Evolutionary conservation across 768 basidiomycete species (phyloP).

Genomic region (Cubamyces sp.): DNA sequence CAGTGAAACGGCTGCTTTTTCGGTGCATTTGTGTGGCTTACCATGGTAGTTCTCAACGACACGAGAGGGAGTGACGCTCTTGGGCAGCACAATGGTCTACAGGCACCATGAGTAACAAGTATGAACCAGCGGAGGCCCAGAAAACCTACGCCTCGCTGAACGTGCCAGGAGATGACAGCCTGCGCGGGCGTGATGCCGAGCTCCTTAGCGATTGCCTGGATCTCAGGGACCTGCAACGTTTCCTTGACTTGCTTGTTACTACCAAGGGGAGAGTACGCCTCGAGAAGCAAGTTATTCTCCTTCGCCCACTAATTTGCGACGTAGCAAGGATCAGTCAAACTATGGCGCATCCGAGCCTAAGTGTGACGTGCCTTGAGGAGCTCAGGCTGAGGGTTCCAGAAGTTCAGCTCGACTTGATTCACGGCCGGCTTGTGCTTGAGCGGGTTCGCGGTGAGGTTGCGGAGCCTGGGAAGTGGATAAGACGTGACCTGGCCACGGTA

Average conservation of each 20-base stretch:
- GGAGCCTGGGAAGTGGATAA: constrained; percentile 40
- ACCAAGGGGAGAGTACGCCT: constrained; percentile 81
- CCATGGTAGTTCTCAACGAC: constrained; percentile 73
- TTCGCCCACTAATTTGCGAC: constrained; percentile 61
- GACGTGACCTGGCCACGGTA: neutral
- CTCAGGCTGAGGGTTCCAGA: constrained; percentile 77
- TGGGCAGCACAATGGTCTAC: constrained; percentile 74
- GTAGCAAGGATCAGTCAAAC: neutral
- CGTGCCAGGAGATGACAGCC: constrained; percentile 75
- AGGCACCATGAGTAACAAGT: neutral
- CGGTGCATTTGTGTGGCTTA: constrained; percentile 30
- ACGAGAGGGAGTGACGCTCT: constrained; percentile 72
- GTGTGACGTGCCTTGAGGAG: constrained; percentile 54
- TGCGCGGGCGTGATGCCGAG: constrained; percentile 76
- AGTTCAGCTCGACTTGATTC: constrained; percentile 82
- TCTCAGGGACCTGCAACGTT: constrained; percentile 61
- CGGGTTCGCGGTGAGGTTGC: constrained; percentile 65
- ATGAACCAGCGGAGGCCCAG: neutral
- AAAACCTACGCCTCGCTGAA: constrained; percentile 68
- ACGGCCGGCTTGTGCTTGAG: constrained; percentile 66
- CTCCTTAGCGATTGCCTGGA: constrained; percentile 60
- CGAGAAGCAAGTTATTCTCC: constrained; percentile 63
- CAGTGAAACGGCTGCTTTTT: neutral
- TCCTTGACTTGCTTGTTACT: constrained; percentile 60
- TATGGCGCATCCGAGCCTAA: neutral